Percentiles rank a stretch among this genome's conserved stretches.
Evolutionary conservation across 352 stramenopile species (phyloP).

Genomic region (Phytophthora hybrid): DNA sequence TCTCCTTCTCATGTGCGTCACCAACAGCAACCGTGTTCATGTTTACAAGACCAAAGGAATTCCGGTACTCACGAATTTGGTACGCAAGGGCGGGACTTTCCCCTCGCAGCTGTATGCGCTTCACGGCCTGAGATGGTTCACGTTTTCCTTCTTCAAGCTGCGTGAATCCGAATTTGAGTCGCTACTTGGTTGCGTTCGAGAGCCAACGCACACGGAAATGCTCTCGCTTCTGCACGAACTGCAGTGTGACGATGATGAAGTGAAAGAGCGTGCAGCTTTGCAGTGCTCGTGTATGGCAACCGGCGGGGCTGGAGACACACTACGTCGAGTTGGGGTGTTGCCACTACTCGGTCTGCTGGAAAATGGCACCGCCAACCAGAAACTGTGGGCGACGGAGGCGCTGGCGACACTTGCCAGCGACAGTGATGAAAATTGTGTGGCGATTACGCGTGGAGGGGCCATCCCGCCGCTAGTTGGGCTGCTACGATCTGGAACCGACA

Average conservation of each 20-base stretch:
- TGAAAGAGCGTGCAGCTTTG: too few relatives aligned
- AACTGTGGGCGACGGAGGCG: too few relatives aligned
- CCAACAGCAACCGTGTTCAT: constrained; percentile 9
- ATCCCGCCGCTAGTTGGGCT: too few relatives aligned
- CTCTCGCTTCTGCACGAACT: constrained; percentile 18
- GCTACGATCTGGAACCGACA: too few relatives aligned
- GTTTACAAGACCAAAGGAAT: constrained; percentile 18
- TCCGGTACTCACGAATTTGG: constrained; percentile 3
- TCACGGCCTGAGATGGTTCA: constrained; percentile 37
- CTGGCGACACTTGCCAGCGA: too few relatives aligned
- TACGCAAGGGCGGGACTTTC: not conserved
- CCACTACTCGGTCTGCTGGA: too few relatives aligned
- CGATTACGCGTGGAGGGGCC: too few relatives aligned
- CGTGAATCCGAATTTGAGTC: not conserved
- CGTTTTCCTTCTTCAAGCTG: constrained; percentile 21
- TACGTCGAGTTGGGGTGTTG: too few relatives aligned
- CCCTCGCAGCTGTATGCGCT: constrained; percentile 26
- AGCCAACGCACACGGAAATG: constrained; percentile 13
- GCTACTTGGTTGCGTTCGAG: constrained; percentile 4
- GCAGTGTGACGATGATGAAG: constrained; percentile 4
- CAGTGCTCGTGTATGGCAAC: too few relatives aligned
- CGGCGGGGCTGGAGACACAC: too few relatives aligned
- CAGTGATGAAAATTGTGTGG: too few relatives aligned
- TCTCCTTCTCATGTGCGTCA: constrained; percentile 15
- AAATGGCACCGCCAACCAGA: too few relatives aligned